phyloP scores from a whole-genome alignment of 805 yeast species.

The Pichia eremophila region DNA sequence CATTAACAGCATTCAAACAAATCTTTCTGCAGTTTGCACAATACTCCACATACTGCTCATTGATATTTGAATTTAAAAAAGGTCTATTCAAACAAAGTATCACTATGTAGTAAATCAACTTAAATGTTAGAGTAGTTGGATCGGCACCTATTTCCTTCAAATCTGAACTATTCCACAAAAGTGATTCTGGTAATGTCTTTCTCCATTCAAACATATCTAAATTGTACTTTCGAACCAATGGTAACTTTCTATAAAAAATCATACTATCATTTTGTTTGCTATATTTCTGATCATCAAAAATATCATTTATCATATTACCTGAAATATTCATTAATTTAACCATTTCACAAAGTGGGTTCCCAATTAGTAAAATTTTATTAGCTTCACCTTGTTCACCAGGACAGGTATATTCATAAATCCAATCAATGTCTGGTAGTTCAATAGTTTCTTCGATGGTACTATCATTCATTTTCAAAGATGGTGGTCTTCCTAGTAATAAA shows the following conservation, averaged over 20 bases:
- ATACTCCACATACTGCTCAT: not conserved
- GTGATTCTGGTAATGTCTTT: constrained; percentile 35
- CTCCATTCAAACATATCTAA: constrained; percentile 32
- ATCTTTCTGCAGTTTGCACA: not conserved
- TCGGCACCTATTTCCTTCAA: constrained; percentile 36
- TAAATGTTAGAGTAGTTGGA: constrained; percentile 42
- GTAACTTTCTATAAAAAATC: not conserved
- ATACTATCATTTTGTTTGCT: not conserved
- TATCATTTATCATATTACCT: constrained; percentile 37
- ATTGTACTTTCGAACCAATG: constrained; percentile 3
- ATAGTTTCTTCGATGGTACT: constrained; percentile 53
- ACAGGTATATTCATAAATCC: constrained; percentile 52
- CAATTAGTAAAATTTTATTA: constrained; percentile 24
- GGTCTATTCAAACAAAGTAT: constrained; percentile 52
- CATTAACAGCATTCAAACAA: not conserved
- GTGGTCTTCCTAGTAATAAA: constrained; percentile 49
- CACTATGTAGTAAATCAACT: constrained; percentile 46
- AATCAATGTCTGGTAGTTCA: constrained; percentile 50
- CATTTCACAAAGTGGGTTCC: constrained; percentile 34
- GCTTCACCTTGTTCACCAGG: constrained; percentile 15
- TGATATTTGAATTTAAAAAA: constrained; percentile 23
- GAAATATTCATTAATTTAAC: constrained; percentile 35
- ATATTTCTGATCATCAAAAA: constrained; percentile 23
- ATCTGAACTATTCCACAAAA: constrained; percentile 33
- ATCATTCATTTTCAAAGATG: constrained; percentile 43